A percentile compares a stretch with the other conserved stretches of the same genome.
Evolutionary conservation across 1,139 yeast genomes (phyloP).

Genomic region (Yamadazyma trypodendri): DNA sequence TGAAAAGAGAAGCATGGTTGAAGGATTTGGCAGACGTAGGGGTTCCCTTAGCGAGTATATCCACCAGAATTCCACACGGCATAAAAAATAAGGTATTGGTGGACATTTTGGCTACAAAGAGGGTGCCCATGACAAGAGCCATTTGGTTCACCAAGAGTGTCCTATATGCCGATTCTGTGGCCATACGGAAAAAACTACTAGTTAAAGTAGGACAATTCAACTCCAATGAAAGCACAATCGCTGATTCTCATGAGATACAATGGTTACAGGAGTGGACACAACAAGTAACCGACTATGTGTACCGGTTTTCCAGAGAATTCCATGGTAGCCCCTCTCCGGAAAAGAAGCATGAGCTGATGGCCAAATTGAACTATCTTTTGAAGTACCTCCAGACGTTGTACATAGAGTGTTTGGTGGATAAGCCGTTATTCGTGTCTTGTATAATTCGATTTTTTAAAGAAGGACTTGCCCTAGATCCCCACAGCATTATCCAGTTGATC

Average conservation of each 20-base stretch:
- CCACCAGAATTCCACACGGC: constrained; percentile 90
- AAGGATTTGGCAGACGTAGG: constrained; percentile 68
- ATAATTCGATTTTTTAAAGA: constrained; percentile 55
- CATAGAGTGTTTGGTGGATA: constrained; percentile 66
- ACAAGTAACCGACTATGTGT: constrained; percentile 63
- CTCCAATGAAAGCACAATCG: constrained; percentile 5
- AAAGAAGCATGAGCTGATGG: constrained; percentile 47
- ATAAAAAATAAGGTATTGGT: constrained; percentile 68
- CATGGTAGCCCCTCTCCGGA: constrained; percentile 23
- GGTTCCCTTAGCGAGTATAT: constrained; percentile 63
- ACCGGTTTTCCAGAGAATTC: constrained; percentile 48
- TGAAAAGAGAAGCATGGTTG: constrained; percentile 82
- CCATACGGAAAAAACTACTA: constrained; percentile 53
- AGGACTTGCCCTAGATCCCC: constrained; percentile 46
- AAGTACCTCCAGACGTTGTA: constrained; percentile 63
- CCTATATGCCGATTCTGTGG: constrained; percentile 74
- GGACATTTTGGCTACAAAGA: constrained; percentile 66
- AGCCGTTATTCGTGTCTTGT: constrained; percentile 60
- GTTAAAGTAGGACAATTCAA: constrained; percentile 15
- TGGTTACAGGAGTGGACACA: constrained; percentile 91
- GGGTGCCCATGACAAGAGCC: constrained; percentile 74
- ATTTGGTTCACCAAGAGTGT: constrained; percentile 90
- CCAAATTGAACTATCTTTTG: constrained; percentile 56
- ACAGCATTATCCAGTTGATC: constrained; percentile 21
- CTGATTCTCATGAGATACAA: constrained; percentile 39